Base-by-base conservation (phyloP, 2,329 filamentous ascomycete genomes). In the Fusarium burgessii region DNA sequence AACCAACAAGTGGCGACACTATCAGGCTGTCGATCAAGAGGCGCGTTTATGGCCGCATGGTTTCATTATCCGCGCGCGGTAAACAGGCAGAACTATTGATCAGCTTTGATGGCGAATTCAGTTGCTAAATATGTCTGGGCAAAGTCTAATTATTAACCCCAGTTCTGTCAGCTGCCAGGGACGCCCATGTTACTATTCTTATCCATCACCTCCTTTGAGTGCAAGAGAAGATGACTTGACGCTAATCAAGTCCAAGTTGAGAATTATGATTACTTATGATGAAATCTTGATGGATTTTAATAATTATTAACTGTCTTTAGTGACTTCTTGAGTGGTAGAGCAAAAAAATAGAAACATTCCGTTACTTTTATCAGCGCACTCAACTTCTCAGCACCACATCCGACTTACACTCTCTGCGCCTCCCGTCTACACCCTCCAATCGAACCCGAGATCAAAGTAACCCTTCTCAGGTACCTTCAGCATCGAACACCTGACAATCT, bases 391-490 rank as follows among this genome's bases (percentile, higher is more conserved):
- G 20, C 9, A 15, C 5, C 0, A 8, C 29, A 45, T 29, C 23
- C 8, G 27, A 38, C 43, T 27, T 14, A 20, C 17, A 56, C 43
- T 20, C 18, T 13, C 20, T 29, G 40, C 6, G 29, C 27, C 8
- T 29, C 36, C 13, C 10, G 4, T 6, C 38, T 62, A 73, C 4
- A 73, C 58, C 50, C 45, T 73, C 72, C 65, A 73, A 18, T 68
- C 18, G 7, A 75, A 69, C 0, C 64, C 58, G 20, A 73, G 41
- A 33, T 63, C 62, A 54, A 77, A 77, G 27, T 50, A 55, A 3
- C 73, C 72, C 11, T 68, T 62, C 9, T 66, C 58, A 8, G 72
- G 70, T 35, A 78, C 55, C 35, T 41, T 27, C 57, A 77, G 29
- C 35, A 69, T 60, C 13, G 70, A 75, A 41, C 76, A 78, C 27